These are phyloP conservation scores for Cadophora sp. DNA, from an alignment of 2,329 filamentous ascomycete genomes.

Conservation along the genomic window DNA sequence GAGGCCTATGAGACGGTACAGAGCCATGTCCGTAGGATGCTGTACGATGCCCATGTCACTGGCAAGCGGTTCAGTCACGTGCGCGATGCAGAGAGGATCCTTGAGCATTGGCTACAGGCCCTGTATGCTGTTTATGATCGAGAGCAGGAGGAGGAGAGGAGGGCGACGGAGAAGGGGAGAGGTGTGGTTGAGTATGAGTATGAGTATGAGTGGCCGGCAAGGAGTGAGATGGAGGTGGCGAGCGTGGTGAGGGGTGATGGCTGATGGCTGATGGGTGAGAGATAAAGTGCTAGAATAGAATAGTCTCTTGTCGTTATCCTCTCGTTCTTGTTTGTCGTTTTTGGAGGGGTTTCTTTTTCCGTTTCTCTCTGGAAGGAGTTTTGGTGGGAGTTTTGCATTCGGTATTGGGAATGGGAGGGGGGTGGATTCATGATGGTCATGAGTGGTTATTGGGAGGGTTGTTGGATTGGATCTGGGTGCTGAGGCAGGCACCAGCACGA, in stretches of 20 bases:
- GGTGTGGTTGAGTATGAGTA: not conserved
- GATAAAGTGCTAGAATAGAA: not conserved
- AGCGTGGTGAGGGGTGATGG: not conserved
- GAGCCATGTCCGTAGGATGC: conserved; percentile 34
- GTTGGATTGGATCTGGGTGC: too few relatives aligned
- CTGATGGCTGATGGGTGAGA: too few relatives aligned
- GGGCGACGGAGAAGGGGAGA: not conserved
- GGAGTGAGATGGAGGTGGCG: not conserved
- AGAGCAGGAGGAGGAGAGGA: conserved; percentile 25
- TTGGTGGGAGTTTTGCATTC: too few relatives aligned
- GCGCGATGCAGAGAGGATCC: conserved; percentile 31
- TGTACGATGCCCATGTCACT: conserved; percentile 25
- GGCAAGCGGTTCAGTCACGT: conserved; percentile 31
- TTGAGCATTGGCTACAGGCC: conserved; percentile 42
- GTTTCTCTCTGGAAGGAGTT: not conserved
- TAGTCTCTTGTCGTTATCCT: not conserved
- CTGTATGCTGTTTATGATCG: conserved; percentile 42
- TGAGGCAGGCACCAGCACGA: not conserved
- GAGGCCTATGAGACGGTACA: conserved; percentile 43
- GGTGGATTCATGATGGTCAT: not conserved
- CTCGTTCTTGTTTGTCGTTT: not conserved
- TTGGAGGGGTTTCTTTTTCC: not conserved
- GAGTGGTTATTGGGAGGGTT: not conserved
- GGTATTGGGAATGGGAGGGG: too few relatives aligned
- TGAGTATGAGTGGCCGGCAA: not conserved